Percentiles rank a stretch among this genome's conserved stretches.
These are phyloP conservation scores for Cephalotrichum gorgonifer DNA, from an alignment of 2,329 filamentous ascomycete genomes.

Conservation along the genomic window DNA sequence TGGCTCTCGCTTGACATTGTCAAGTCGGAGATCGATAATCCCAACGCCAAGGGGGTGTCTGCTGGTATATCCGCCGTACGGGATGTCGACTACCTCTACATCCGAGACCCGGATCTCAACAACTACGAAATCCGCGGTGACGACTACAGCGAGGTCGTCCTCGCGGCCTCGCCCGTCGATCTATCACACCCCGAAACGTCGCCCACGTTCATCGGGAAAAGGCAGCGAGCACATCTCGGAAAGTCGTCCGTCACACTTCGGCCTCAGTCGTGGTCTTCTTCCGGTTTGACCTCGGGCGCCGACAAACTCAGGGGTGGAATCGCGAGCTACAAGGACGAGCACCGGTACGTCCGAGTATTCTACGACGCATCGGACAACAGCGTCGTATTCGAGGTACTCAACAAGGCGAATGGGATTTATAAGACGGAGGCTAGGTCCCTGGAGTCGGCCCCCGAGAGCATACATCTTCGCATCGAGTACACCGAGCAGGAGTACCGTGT, in stretches of 20 bases:
- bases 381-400: slow-evolving; percentile 9
- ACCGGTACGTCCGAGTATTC: slow-evolving; percentile 9
- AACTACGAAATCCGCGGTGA: slow-evolving; percentile 7
- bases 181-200: background rate
- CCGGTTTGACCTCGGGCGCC: background rate
- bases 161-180: background rate
- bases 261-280: too few species aligned
- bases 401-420: slow-evolving; percentile 9
- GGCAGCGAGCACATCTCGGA: slow-evolving; percentile 7
- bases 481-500: background rate
- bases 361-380: slow-evolving; percentile 2
- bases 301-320: slow-evolving; percentile 9
- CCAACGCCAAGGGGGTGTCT: background rate
- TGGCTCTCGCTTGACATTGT: slow-evolving; percentile 11
- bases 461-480: background rate
- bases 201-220: slow-evolving; percentile 10
- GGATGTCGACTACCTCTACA: slow-evolving; percentile 6
- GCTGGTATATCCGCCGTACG: background rate
- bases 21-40: too few species aligned
- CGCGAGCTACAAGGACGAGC: slow-evolving; percentile 14
- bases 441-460: background rate
- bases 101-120: slow-evolving; percentile 7
- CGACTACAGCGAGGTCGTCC: slow-evolving; percentile 2
- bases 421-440: background rate
- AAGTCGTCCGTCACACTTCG: background rate